A percentile compares a stretch with the other conserved stretches of the same genome.
Conservation (phyloP, 2,329 filamentous ascomycete species). For the Endothia cerciana region DNA sequence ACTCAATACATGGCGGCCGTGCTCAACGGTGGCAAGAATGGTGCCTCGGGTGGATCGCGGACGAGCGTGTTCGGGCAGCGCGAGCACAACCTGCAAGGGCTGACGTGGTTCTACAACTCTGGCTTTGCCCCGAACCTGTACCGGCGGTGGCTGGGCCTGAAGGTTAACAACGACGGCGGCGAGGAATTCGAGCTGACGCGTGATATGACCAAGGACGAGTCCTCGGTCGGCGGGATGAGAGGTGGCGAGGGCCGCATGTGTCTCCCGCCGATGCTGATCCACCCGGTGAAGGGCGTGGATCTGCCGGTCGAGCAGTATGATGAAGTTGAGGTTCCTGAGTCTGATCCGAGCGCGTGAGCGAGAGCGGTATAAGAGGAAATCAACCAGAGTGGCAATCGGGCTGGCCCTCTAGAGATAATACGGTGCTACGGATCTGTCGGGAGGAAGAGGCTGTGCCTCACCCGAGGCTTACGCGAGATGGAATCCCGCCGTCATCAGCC, state of each 20-base stretch:
- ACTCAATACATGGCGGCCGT: conserved; percentile 74
- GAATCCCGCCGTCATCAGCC: background rate
- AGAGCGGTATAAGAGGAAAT: background rate
- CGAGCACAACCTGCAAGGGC: conserved; percentile 85
- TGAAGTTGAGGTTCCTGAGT: conserved; percentile 49
- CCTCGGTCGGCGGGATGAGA: conserved; percentile 55
- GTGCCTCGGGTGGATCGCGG: conserved; percentile 72
- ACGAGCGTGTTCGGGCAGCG: conserved; percentile 79
- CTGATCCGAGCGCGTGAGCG: conserved; percentile 52
- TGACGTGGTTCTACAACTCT: conserved; percentile 91
- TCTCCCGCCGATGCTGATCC: conserved; percentile 83
- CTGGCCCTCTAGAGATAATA: conserved; percentile 34
- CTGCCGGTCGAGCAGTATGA: conserved; percentile 63
- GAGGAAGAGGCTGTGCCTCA: conserved; percentile 22
- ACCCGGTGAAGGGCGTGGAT: conserved; percentile 82
- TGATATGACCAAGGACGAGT: conserved; percentile 55
- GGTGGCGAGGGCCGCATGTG: conserved; percentile 87
- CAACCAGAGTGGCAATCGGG: background rate
- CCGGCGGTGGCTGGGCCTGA: conserved; percentile 82
- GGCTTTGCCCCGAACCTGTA: conserved; percentile 83
- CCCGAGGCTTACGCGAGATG: conserved; percentile 12
- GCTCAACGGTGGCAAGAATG: conserved; percentile 79
- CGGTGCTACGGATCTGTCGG: conserved; percentile 31
- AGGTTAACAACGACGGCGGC: conserved; percentile 77
- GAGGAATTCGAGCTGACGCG: conserved; percentile 72